These are phyloP conservation scores for Cyclotella choctawhatcheeana DNA, from an alignment of 108 stramenopile species.

Conservation along the genomic window DNA sequence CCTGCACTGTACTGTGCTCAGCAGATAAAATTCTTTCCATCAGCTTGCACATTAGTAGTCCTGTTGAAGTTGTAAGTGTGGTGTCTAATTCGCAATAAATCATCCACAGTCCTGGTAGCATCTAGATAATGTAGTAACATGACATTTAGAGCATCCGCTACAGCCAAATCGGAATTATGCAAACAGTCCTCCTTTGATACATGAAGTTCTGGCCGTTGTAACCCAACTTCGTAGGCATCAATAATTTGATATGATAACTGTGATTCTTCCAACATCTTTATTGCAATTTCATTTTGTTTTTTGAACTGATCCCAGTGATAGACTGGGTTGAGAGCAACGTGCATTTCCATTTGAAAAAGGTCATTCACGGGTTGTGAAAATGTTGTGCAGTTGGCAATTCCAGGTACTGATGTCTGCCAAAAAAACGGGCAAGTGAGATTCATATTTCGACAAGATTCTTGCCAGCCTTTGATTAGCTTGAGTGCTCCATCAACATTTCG, in stretches of 20 bases:
- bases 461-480: background rate
- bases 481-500: background rate
- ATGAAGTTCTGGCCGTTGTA: background rate
- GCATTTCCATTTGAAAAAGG: background rate
- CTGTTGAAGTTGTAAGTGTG: background rate
- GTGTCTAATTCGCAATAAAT: background rate
- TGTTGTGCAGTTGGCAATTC: background rate
- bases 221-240: background rate
- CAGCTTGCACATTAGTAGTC: background rate
- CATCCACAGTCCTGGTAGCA: background rate
- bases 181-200: background rate
- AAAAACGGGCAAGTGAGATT: background rate
- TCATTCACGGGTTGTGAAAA: background rate
- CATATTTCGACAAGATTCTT: background rate
- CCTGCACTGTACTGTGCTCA: too few relatives aligned
- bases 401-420: background rate
- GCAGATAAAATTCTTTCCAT: too few relatives aligned
- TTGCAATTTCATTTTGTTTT: background rate
- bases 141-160: background rate
- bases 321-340: background rate
- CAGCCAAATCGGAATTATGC: background rate
- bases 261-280: background rate
- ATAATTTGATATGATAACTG: background rate
- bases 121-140: background rate
- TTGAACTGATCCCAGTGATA: background rate